A percentile compares a stretch with the other conserved stretches of the same genome.
phyloP scores from a whole-genome alignment of 2,329 filamentous ascomycete genomes.

The Metarhizium album region DNA sequence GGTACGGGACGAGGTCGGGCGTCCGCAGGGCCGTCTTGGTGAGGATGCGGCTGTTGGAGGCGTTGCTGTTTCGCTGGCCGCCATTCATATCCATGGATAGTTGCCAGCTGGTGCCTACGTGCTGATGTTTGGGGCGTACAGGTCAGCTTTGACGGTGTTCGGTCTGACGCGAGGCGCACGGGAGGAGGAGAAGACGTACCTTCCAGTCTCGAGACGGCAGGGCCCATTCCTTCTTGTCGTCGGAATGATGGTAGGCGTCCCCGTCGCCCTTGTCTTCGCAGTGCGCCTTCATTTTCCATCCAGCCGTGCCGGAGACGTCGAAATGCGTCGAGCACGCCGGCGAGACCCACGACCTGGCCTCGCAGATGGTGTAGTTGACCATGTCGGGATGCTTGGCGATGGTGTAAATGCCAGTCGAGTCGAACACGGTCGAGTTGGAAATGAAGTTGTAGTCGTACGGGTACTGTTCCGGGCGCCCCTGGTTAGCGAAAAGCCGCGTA shows the following conservation, averaged over 20 bases:
- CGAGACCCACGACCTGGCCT: slow-evolving; percentile 52
- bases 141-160: no score
- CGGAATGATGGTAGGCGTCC: no score
- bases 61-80: slow-evolving; percentile 42
- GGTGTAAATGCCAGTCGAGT: slow-evolving; percentile 49
- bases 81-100: slow-evolving; percentile 42
- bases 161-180: no score
- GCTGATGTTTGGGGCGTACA: no score
- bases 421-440: slow-evolving; percentile 36
- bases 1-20: slow-evolving; percentile 34
- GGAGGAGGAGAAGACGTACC: no score
- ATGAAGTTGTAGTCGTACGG: slow-evolving; percentile 59
- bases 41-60: slow-evolving; percentile 45
- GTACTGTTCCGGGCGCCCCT: no score
- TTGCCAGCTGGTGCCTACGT: slow-evolving; percentile 26
- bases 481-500: no score
- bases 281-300: no score
- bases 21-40: no score
- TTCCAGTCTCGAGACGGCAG: no score
- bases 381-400: slow-evolving; percentile 38
- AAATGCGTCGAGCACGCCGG: slow-evolving; percentile 56
- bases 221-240: no score
- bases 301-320: slow-evolving; percentile 44
- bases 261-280: no score
- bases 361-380: slow-evolving; percentile 54